Percentiles rank a stretch among this genome's conserved stretches.
Conservation (phyloP, 2,329 filamentous ascomycete genomes). For the Aspergillus texensis region DNA sequence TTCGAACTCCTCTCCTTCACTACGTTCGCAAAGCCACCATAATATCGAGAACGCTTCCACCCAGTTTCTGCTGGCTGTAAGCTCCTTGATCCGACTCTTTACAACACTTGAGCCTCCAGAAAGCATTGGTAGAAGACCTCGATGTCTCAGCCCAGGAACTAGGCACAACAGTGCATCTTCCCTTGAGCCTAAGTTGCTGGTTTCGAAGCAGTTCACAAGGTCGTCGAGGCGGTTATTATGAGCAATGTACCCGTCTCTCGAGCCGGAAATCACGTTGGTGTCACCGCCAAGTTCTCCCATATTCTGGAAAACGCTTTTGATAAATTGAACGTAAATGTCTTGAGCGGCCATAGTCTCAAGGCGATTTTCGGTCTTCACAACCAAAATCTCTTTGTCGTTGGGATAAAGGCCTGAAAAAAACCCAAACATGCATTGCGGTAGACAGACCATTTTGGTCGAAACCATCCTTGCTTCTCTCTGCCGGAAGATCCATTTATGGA, state of each 20-base stretch:
- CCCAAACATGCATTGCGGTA: slow-evolving; percentile 25
- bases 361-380: slow-evolving; percentile 25
- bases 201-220: slow-evolving; percentile 28
- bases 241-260: slow-evolving; percentile 18
- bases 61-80: slow-evolving; percentile 23
- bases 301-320: slow-evolving; percentile 20
- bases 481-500: slow-evolving; percentile 37
- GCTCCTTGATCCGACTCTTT: slow-evolving; percentile 10
- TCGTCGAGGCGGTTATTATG: slow-evolving; percentile 28
- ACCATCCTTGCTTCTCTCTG: slow-evolving; percentile 27
- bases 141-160: slow-evolving; percentile 26
- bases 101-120: slow-evolving; percentile 20
- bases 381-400: slow-evolving; percentile 23
- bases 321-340: slow-evolving; percentile 36
- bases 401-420: slow-evolving; percentile 12
- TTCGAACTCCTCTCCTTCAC: slow-evolving; percentile 26
- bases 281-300: slow-evolving; percentile 20
- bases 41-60: slow-evolving; percentile 21
- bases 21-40: slow-evolving; percentile 31
- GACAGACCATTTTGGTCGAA: slow-evolving; percentile 19
- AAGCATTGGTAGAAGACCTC: slow-evolving; percentile 25
- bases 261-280: slow-evolving; percentile 17
- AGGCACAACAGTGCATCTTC: slow-evolving; percentile 39
- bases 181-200: slow-evolving; percentile 25
- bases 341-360: slow-evolving; percentile 35